Conservation (phyloP, 108 stramenopile species). For the Nitzschia putrida region DNA sequence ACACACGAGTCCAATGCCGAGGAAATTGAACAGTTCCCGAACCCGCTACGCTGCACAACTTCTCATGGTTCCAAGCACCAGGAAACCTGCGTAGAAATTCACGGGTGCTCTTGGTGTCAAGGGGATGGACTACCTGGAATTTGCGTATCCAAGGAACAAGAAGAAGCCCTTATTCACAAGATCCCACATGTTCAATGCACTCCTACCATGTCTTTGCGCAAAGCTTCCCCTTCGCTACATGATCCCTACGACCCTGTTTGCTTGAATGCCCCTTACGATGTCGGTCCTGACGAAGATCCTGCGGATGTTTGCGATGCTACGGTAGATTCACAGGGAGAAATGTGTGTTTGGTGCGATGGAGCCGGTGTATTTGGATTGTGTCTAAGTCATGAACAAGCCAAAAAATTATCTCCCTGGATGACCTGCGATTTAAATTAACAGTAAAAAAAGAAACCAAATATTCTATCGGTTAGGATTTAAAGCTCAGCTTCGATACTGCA, state of each 20-base stretch:
- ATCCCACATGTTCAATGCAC: constrained; percentile 12
- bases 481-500: constrained; percentile 10
- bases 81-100: neutral
- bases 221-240: neutral
- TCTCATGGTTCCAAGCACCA: constrained; percentile 2
- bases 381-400: constrained; percentile 22
- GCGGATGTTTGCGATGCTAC: constrained; percentile 24
- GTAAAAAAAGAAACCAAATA: no score
- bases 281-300: constrained; percentile 17
- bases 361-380: constrained; percentile 37
- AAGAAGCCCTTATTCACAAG: constrained; percentile 6
- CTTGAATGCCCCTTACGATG: constrained; percentile 22
- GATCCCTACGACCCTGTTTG: constrained; percentile 36
- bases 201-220: neutral
- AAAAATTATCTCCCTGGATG: constrained; percentile 1
- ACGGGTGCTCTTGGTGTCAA: constrained; percentile 13
- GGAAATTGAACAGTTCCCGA: neutral
- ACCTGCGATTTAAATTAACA: constrained; percentile 7
- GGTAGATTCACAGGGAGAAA: constrained; percentile 25
- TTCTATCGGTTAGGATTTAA: no score
- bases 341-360: constrained; percentile 40
- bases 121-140: constrained; percentile 15
- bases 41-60: constrained; percentile 14
- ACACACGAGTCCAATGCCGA: neutral
- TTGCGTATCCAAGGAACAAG: constrained; percentile 13